These are phyloP conservation scores for Linum trigynum DNA, from an alignment of 345 rosid species.

Conservation along the genomic window DNA sequence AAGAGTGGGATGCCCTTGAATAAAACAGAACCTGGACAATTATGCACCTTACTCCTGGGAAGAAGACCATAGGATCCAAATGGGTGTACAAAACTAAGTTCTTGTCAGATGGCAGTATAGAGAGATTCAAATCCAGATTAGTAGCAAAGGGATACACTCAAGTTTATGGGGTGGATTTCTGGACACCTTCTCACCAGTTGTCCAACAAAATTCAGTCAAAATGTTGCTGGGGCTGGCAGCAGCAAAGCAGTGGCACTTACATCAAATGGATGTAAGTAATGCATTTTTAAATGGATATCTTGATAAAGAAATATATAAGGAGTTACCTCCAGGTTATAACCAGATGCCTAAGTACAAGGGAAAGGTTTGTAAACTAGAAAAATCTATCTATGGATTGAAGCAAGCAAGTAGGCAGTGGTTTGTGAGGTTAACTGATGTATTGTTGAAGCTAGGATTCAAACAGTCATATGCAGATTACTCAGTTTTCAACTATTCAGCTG, in stretches of 20 bases:
- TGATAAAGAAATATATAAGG: not conserved
- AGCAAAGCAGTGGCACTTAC: not conserved
- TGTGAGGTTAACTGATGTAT: not conserved
- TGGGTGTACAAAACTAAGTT: not conserved
- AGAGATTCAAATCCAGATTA: not conserved
- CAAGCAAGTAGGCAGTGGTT: not conserved
- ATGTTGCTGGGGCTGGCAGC: not conserved
- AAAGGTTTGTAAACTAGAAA: not conserved
- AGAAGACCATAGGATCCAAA: not conserved
- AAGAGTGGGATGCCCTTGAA: not conserved
- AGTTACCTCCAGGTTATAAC: too few relatives aligned
- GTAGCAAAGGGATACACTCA: not conserved
- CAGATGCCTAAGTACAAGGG: too few relatives aligned
- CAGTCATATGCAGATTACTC: not conserved
- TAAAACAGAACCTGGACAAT: not conserved
- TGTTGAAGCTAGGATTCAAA: not conserved
- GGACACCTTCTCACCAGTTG: not conserved
- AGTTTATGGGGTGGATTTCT: not conserved
- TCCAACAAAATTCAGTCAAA: not conserved
- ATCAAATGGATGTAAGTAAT: not conserved
- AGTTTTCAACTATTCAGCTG: not conserved
- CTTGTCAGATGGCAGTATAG: not conserved
- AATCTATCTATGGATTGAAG: not conserved
- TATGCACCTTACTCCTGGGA: not conserved
- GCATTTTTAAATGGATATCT: not conserved